Conservation (phyloP, 1,284 basidiomycete genomes). For the Tilletia horrida region DNA sequence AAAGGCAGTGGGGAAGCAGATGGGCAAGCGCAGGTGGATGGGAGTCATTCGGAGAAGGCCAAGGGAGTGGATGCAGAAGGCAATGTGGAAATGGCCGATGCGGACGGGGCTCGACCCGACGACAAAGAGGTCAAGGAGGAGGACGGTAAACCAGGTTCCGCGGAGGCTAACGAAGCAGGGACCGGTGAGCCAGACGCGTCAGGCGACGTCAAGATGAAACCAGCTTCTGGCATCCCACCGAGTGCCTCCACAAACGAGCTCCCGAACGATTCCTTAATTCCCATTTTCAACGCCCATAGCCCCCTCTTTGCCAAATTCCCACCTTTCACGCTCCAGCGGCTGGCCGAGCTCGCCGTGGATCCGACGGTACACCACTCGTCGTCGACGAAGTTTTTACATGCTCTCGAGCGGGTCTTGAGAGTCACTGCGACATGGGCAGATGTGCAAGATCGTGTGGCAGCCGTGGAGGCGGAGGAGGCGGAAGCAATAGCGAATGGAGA, state of each 20-base stretch:
- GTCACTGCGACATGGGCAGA: slow-evolving; percentile 33
- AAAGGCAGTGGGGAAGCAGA: not conserved
- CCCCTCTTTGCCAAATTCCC: slow-evolving; percentile 20
- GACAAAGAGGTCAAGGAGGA: no score
- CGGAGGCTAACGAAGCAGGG: no score
- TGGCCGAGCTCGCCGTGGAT: slow-evolving; percentile 30
- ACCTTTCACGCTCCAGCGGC: slow-evolving; percentile 42
- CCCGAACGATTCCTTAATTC: not conserved
- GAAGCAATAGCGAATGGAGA: not conserved
- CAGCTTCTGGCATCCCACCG: not conserved
- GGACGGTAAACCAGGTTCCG: no score
- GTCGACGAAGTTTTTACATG: slow-evolving; percentile 28
- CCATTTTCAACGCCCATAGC: not conserved
- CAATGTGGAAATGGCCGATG: no score
- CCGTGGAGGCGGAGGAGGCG: not conserved
- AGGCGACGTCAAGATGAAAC: no score
- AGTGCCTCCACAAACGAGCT: not conserved
- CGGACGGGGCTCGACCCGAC: no score
- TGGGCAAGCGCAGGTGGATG: not conserved
- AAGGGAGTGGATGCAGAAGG: no score
- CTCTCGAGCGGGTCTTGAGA: slow-evolving; percentile 28
- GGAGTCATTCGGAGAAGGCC: not conserved
- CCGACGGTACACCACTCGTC: slow-evolving; percentile 28
- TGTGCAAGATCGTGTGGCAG: slow-evolving; percentile 12
- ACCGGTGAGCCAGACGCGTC: no score